A percentile compares a stretch with the other conserved stretches of the same genome.
Conservation (phyloP, 2,329 filamentous ascomycete genomes). For the Ophiostoma sp. region DNA sequence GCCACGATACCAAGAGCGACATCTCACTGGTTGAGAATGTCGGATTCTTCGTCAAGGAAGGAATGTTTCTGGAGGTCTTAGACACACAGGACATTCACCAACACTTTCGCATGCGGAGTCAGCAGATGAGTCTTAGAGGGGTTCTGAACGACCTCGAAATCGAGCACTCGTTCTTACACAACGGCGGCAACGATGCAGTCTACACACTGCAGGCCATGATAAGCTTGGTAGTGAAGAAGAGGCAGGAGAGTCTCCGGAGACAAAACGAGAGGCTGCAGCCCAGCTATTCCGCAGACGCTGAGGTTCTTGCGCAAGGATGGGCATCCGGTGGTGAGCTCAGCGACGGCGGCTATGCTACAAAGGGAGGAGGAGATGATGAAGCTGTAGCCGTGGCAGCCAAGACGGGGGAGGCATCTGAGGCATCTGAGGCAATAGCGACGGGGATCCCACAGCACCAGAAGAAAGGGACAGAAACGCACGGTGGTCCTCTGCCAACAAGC, state of each 20-base stretch:
- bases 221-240: slow-evolving; percentile 45
- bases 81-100: slow-evolving; percentile 72
- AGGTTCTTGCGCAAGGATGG: slow-evolving; percentile 30
- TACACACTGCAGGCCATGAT: slow-evolving; percentile 73
- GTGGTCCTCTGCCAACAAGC: too few relatives aligned
- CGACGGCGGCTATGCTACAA: slow-evolving; percentile 30
- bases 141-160: slow-evolving; percentile 63
- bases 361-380: not conserved
- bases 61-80: slow-evolving; percentile 56
- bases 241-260: slow-evolving; percentile 29
- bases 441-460: not conserved
- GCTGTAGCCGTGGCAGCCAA: too few relatives aligned
- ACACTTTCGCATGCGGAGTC: slow-evolving; percentile 49
- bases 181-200: slow-evolving; percentile 79
- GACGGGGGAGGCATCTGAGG: too few relatives aligned
- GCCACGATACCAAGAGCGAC: slow-evolving; percentile 66
- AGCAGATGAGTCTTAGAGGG: slow-evolving; percentile 51
- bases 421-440: too few relatives aligned
- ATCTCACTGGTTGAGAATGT: slow-evolving; percentile 60
- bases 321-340: slow-evolving; percentile 32
- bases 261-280: slow-evolving; percentile 16
- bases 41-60: slow-evolving; percentile 55
- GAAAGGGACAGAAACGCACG: too few relatives aligned
- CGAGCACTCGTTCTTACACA: slow-evolving; percentile 63
- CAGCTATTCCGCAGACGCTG: slow-evolving; percentile 7